Base-by-base conservation (phyloP, 2,329 filamentous ascomycete genomes). In the Colletotrichum acutatum region DNA sequence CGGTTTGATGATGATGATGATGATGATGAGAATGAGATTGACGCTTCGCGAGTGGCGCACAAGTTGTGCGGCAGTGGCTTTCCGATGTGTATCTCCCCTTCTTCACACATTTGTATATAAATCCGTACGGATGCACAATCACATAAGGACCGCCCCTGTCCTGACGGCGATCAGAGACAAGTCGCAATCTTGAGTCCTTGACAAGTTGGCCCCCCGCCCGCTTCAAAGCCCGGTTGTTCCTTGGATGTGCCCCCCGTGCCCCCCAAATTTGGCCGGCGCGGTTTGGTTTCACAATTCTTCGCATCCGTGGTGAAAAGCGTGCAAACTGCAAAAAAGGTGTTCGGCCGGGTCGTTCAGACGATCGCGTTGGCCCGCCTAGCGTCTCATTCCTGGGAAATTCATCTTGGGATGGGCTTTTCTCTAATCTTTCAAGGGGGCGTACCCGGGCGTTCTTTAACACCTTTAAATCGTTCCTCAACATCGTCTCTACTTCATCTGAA, bases 81-180 rank as follows among this genome's bases (percentile, higher is more conserved):
- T 3, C 5, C 8, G 30, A 64, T 37, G 16, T 32, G n/a, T n/a
- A n/a, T 24, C 12, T 30, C 62, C 62, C 62, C 26, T 65, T 65
- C 62, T 19, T 19, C 14, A 14, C 37, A 42, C 37, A 42, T 32
- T 32, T 32, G 30, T 7, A 19, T 42, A 5, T 37, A 14, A 37
- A 6, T 42, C 37, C 37, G 37, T 42, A 34, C 32, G 11, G 11
- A 19, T 11, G 32, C 12, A 12, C 5, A 5, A 12, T 34, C 32
- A 19, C 5, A 24, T 30, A 6, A 53, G 11, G 46, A 22, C 11
- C 26, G 8, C 58, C 66, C 66, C 49, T 70, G 70, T 28, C 56
- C 60, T 61, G 70, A 64, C 70, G 70, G 64, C 70, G 70, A 72
- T 72, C 70, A 70, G 66, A 66, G 66, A 70, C 70, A 66, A 61